These are phyloP conservation scores for Ochetophila trinervis DNA, from an alignment of 306 rosid genomes.

Conservation along the genomic window DNA sequence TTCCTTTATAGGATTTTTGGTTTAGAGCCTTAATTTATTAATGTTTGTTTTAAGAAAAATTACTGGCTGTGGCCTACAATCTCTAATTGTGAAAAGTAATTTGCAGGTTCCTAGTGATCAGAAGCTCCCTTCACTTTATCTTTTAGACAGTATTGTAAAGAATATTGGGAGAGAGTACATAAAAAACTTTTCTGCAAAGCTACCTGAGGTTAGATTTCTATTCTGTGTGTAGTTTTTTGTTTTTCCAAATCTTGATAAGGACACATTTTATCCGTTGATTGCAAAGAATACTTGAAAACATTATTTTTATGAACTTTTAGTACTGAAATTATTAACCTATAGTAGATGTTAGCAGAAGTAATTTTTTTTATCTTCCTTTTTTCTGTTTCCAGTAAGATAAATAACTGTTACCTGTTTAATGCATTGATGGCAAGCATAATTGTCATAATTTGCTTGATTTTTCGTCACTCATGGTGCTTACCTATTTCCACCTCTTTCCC, in stretches of 20 bases:
- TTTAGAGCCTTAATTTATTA: slow-evolving; percentile 5
- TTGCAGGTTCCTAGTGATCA: slow-evolving; percentile 91
- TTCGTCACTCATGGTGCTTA: slow-evolving; percentile 26
- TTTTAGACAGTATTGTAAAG: slow-evolving; percentile 94
- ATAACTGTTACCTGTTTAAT: slow-evolving; percentile 14
- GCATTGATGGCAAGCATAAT: slow-evolving; percentile 6
- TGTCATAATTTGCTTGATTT: neutral
- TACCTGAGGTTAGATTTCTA: slow-evolving; percentile 83
- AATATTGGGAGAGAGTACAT: slow-evolving; percentile 93
- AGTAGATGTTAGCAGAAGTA: neutral
- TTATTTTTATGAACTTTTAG: neutral
- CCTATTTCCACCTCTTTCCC: slow-evolving; percentile 19
- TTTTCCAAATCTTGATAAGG: neutral
- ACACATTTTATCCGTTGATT: neutral
- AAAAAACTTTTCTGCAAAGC: slow-evolving; percentile 69
- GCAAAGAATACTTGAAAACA: neutral
- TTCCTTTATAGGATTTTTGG: slow-evolving; percentile 14
- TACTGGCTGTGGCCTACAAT: neutral
- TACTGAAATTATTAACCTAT: neutral
- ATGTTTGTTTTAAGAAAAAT: slow-evolving; percentile 15
- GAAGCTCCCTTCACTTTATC: slow-evolving; percentile 93
- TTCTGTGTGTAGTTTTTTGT: slow-evolving; percentile 12
- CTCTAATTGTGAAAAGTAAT: slow-evolving; percentile 26
- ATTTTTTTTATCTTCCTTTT: neutral
- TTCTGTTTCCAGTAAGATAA: slow-evolving; percentile 16